These are phyloP conservation scores for Margaritispora aquatica DNA, from an alignment of 495 filamentous ascomycete genomes.

Conservation along the genomic window DNA sequence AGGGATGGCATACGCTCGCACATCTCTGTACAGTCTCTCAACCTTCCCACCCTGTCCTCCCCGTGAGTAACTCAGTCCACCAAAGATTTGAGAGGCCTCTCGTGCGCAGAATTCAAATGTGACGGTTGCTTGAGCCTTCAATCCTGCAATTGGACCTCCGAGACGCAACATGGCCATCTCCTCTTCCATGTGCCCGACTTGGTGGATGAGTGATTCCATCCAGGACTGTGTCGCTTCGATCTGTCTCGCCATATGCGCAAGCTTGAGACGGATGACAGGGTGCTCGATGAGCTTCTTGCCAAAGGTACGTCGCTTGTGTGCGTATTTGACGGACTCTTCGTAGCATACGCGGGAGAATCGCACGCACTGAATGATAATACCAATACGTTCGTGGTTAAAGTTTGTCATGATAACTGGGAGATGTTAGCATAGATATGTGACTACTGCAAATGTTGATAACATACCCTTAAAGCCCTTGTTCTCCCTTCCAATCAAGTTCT, in stretches of 20 bases:
- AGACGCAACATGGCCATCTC: slow-evolving; percentile 94
- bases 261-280: slow-evolving; percentile 93
- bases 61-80: slow-evolving; percentile 85
- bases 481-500: slow-evolving; percentile 95
- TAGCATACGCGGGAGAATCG: slow-evolving; percentile 97
- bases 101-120: slow-evolving; percentile 97
- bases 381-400: slow-evolving; percentile 99
- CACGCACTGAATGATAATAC: slow-evolving; percentile 94
- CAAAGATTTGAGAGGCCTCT: slow-evolving; percentile 93
- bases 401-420: slow-evolving; percentile 89
- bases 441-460: too few relatives aligned
- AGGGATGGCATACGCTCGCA: slow-evolving; percentile 96
- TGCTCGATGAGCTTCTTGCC: slow-evolving; percentile 95
- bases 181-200: slow-evolving; percentile 87
- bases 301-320: slow-evolving; percentile 92
- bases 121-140: slow-evolving; percentile 88
- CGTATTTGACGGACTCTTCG: slow-evolving; percentile 93
- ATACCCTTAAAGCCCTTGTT: slow-evolving; percentile 93
- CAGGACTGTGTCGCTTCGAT: slow-evolving; percentile 95
- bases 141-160: slow-evolving; percentile 85
- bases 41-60: slow-evolving; percentile 96
- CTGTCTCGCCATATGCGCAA: slow-evolving; percentile 96
- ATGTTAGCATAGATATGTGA: slow-evolving; percentile 8
- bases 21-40: slow-evolving; percentile 90
- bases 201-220: slow-evolving; percentile 95